These are phyloP conservation scores for Colletotrichum tofieldiae DNA, from an alignment of 2,329 filamentous ascomycete species.

Conservation along the genomic window DNA sequence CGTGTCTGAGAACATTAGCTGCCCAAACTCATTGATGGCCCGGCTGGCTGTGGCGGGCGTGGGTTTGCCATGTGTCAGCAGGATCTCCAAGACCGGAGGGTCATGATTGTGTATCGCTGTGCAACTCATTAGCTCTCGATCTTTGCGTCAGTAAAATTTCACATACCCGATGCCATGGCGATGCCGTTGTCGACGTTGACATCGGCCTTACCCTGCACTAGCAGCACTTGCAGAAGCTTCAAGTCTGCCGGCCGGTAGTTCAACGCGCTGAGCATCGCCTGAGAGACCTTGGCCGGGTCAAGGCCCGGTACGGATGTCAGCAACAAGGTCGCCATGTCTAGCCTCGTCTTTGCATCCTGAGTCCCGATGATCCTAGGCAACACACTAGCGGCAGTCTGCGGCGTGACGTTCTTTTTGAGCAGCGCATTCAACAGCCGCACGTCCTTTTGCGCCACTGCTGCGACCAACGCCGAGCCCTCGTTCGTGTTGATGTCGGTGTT, in stretches of 20 bases:
- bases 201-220: constrained; percentile 68
- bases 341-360: constrained; percentile 58
- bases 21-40: constrained; percentile 60
- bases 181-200: constrained; percentile 65
- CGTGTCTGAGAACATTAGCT: constrained; percentile 59
- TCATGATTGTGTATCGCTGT: constrained; percentile 61
- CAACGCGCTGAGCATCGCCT: constrained; percentile 60
- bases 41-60: constrained; percentile 59
- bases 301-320: constrained; percentile 62
- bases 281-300: constrained; percentile 59
- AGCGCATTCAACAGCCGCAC: constrained; percentile 61
- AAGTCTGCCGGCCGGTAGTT: constrained; percentile 65
- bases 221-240: constrained; percentile 63
- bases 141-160: not conserved
- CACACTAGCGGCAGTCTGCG: constrained; percentile 63
- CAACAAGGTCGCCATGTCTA: constrained; percentile 64
- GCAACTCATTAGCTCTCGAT: constrained; percentile 28
- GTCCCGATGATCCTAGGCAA: constrained; percentile 65
- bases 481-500: constrained; percentile 70
- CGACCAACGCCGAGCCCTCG: constrained; percentile 64
- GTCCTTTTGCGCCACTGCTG: constrained; percentile 66
- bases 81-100: constrained; percentile 62
- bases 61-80: constrained; percentile 64
- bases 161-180: constrained; percentile 57
- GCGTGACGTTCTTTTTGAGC: constrained; percentile 61